These are phyloP conservation scores for Chaetoceros muelleri DNA, from an alignment of 108 stramenopile genomes.

Conservation along the genomic window DNA sequence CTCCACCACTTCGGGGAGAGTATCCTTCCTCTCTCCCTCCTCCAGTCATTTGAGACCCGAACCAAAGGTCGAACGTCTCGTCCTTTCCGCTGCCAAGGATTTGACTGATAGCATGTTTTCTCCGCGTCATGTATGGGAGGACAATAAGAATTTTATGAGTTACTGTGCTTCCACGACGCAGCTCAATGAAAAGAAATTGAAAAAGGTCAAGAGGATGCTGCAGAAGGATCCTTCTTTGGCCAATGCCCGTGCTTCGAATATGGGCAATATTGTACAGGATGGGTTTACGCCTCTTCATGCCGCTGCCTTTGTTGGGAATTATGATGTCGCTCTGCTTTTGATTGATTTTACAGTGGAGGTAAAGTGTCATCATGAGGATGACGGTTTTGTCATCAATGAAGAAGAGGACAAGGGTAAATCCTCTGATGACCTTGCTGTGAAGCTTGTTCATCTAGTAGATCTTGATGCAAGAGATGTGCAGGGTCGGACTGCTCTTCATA, in stretches of 20 bases:
- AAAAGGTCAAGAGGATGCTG: constrained; percentile 23
- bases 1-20: background rate
- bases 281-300: constrained; percentile 70
- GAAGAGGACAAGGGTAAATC: background rate
- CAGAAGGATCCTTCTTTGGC: constrained; percentile 23
- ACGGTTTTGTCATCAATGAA: background rate
- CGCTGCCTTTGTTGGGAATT: constrained; percentile 32
- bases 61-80: constrained; percentile 4
- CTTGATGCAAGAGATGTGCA: constrained; percentile 34
- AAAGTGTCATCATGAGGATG: background rate
- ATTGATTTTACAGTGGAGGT: constrained; percentile 4
- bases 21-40: background rate
- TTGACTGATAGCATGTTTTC: constrained; percentile 16
- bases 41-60: background rate
- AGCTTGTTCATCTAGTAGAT: constrained; percentile 7
- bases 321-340: constrained; percentile 18
- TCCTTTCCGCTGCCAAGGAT: constrained; percentile 18
- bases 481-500: constrained; percentile 77
- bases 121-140: constrained; percentile 8
- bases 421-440: background rate
- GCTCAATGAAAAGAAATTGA: constrained; percentile 26
- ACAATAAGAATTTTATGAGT: constrained; percentile 22
- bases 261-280: constrained; percentile 49
- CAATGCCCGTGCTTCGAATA: constrained; percentile 20
- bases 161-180: constrained; percentile 18